Evolutionary conservation across 805 yeast species (phyloP).

Genomic region (Starmerella powellii): DNA sequence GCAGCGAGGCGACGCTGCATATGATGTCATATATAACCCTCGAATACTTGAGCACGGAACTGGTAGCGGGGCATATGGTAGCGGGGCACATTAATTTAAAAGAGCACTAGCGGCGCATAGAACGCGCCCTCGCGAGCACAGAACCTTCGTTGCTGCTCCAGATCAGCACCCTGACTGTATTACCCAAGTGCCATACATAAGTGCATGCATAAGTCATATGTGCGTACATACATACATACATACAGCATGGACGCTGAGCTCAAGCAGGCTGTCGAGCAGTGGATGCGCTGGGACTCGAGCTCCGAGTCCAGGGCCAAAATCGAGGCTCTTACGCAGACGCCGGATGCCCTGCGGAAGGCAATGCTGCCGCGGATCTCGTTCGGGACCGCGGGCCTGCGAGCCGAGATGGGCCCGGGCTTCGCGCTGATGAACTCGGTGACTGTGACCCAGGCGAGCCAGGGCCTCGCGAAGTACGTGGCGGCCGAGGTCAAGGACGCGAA

Average conservation of each 20-base stretch:
- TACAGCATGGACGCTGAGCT: slow-evolving; percentile 1
- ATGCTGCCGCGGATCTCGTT: slow-evolving; percentile 46
- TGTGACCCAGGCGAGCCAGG: slow-evolving; percentile 67
- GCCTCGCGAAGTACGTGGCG: slow-evolving; percentile 30
- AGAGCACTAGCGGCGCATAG: too few relatives aligned
- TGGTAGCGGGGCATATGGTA: too few relatives aligned
- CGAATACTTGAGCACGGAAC: too few relatives aligned
- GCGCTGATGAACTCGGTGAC: slow-evolving; percentile 81
- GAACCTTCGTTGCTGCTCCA: too few relatives aligned
- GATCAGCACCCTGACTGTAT: too few relatives aligned
- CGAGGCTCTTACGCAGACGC: slow-evolving; percentile 6
- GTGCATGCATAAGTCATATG: too few relatives aligned
- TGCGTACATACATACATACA: too few relatives aligned
- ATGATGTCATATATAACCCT: too few relatives aligned
- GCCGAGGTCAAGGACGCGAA: slow-evolving; percentile 25
- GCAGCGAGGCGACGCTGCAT: too few relatives aligned
- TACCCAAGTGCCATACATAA: too few relatives aligned
- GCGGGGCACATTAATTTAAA: too few relatives aligned
- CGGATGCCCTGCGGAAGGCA: slow-evolving; percentile 9
- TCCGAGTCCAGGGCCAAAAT: slow-evolving; percentile 8
- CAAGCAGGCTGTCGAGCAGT: slow-evolving; percentile 7
- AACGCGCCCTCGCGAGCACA: too few relatives aligned
- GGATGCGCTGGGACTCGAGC: slow-evolving; percentile 15
- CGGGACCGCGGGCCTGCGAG: slow-evolving; percentile 89
- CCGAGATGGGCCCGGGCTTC: slow-evolving; percentile 84